Evolutionary conservation across 2,329 filamentous ascomycete genomes (phyloP).

Genomic region (Microsporum canis): DNA sequence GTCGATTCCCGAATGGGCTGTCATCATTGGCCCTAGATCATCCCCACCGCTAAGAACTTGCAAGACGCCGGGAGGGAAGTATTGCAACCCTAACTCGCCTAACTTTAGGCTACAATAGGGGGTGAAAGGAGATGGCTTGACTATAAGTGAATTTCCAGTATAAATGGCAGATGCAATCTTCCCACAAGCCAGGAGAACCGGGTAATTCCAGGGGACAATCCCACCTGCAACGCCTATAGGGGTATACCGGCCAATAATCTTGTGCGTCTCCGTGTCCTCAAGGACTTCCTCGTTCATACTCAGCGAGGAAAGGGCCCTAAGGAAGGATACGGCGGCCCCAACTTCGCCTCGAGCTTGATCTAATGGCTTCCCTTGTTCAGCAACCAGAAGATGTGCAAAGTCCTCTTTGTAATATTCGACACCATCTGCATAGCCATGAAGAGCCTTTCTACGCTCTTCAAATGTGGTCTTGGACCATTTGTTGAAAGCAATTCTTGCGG

Average conservation of each 20-base stretch:
- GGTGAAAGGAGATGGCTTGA: slow-evolving; percentile 41
- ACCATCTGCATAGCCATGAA: slow-evolving; percentile 33
- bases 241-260: slow-evolving; percentile 6
- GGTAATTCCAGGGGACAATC: slow-evolving; percentile 44
- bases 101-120: slow-evolving; percentile 43
- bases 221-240: slow-evolving; percentile 25
- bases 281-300: slow-evolving; percentile 36
- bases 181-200: slow-evolving; percentile 26
- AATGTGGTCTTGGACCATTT: slow-evolving; percentile 38
- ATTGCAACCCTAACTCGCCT: slow-evolving; percentile 45
- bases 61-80: slow-evolving; percentile 53
- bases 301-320: slow-evolving; percentile 2
- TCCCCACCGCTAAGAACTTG: slow-evolving; percentile 52
- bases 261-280: slow-evolving; percentile 30
- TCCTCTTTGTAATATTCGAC: slow-evolving; percentile 34
- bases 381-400: slow-evolving; percentile 36
- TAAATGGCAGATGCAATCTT: slow-evolving; percentile 49
- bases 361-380: slow-evolving; percentile 43
- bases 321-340: background rate
- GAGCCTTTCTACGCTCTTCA: slow-evolving; percentile 33
- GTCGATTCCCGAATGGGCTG: slow-evolving; percentile 47
- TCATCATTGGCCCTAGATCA: slow-evolving; percentile 48
- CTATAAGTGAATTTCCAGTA: slow-evolving; percentile 45
- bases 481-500: slow-evolving; percentile 37
- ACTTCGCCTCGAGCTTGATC: background rate